Evolutionary conservation across 2,329 filamentous ascomycete species (phyloP).

Genomic region (Penicillium sp.): DNA sequence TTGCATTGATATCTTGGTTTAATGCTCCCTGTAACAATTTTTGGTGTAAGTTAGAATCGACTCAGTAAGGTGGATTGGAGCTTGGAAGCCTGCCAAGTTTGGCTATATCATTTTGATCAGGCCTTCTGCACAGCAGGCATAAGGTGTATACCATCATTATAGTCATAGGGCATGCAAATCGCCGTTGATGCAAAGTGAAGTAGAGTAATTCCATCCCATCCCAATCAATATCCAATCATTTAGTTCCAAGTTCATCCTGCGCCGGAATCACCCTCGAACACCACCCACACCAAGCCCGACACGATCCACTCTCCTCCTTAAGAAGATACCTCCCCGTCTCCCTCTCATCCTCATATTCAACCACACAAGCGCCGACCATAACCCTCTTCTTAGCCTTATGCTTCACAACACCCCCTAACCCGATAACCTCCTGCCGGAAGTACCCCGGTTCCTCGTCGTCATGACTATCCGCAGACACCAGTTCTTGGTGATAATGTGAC

Average conservation of each 20-base stretch:
- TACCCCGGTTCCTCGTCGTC: slow-evolving; percentile 65
- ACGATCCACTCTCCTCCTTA: slow-evolving; percentile 67
- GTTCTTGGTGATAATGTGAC: slow-evolving; percentile 20
- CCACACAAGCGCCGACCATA: slow-evolving; percentile 78
- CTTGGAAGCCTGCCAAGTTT: neutral
- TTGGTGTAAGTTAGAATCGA: too few species aligned
- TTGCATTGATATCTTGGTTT: neutral
- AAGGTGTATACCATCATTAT: neutral
- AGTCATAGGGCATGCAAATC: neutral
- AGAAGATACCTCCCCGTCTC: slow-evolving; percentile 65
- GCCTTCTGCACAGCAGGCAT: neutral
- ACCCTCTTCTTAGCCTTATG: slow-evolving; percentile 83
- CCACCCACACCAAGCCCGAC: slow-evolving; percentile 90
- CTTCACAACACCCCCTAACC: slow-evolving; percentile 85
- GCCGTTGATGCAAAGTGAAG: neutral
- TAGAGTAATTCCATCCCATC: neutral
- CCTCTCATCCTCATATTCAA: slow-evolving; percentile 79
- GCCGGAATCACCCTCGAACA: slow-evolving; percentile 72
- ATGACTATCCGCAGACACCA: slow-evolving; percentile 24
- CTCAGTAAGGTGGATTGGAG: too few species aligned
- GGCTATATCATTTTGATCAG: neutral
- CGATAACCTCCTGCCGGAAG: slow-evolving; percentile 83
- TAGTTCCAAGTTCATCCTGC: slow-evolving; percentile 10
- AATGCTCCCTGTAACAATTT: neutral
- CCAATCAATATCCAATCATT: neutral